These are phyloP conservation scores for Forsythia suspensa DNA, from an alignment of 257 asterid species.

Conservation along the genomic window DNA sequence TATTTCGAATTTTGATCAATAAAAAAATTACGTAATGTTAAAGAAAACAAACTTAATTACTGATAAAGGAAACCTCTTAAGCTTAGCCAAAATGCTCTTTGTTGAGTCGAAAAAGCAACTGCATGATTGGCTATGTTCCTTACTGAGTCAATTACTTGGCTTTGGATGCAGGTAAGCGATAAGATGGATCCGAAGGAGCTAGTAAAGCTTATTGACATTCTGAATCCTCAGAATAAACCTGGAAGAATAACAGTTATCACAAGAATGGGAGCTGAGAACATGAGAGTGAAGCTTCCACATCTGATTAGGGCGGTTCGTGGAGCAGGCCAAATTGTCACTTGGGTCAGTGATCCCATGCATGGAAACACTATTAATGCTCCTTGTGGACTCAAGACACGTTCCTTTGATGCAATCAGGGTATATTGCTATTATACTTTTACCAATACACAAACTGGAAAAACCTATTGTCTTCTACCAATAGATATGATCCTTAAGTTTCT, in stretches of 20 bases:
- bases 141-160: background rate
- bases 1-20: background rate
- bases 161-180: slow-evolving; percentile 11
- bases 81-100: background rate
- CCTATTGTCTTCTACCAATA: background rate
- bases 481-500: too few relatives aligned
- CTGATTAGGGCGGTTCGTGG: slow-evolving; percentile 15
- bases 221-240: slow-evolving; percentile 11
- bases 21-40: background rate
- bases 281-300: slow-evolving; percentile 19
- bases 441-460: background rate
- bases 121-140: background rate
- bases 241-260: slow-evolving; percentile 16
- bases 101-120: background rate
- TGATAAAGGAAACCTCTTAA: background rate
- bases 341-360: background rate
- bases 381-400: slow-evolving; percentile 9
- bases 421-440: background rate
- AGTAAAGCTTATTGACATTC: slow-evolving; percentile 16
- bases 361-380: background rate
- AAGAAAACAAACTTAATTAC: background rate
- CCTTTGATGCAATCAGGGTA: slow-evolving; percentile 17
- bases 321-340: slow-evolving; percentile 1
- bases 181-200: slow-evolving; percentile 17
- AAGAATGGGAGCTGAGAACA: background rate